Conservation (phyloP, 495 filamentous ascomycete species). For the Trichoderma gamsii region DNA sequence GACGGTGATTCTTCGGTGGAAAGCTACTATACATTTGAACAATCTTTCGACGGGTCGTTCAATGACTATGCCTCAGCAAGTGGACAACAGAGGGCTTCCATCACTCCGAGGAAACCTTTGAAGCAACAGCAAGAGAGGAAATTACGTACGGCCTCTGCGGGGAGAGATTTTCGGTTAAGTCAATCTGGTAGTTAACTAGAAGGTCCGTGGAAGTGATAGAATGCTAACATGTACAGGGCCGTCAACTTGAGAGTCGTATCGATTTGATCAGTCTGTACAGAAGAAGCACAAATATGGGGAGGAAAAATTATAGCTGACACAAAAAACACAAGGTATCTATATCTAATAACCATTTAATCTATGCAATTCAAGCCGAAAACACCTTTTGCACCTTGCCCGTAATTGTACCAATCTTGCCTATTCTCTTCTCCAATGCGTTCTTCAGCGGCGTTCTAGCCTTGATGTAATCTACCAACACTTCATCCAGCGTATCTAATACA, state of each 20-base stretch:
- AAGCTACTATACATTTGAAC: background rate
- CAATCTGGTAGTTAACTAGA: background rate
- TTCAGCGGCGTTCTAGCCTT: conserved; percentile 38
- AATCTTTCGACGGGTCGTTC: background rate
- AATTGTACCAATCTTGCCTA: background rate
- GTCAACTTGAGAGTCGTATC: background rate
- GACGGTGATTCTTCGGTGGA: background rate
- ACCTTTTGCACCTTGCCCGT: conserved; percentile 5
- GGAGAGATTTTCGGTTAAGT: background rate
- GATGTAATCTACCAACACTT: conserved; percentile 46
- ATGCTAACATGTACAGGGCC: background rate
- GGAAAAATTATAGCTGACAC: too few relatives aligned
- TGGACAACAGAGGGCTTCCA: background rate
- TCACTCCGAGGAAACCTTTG: background rate
- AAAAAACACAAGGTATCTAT: background rate
- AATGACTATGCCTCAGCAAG: background rate
- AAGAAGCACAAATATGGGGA: too few relatives aligned
- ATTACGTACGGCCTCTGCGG: background rate
- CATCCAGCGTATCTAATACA: conserved; percentile 45
- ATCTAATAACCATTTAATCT: background rate
- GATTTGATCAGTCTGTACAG: too few relatives aligned
- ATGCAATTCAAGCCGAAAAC: background rate
- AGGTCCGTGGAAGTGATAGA: background rate
- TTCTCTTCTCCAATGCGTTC: conserved; percentile 40
- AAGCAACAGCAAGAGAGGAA: background rate